Evolutionary conservation across 2,329 filamentous ascomycete species (phyloP), one percentile per base, ranked within the genome.

Genomic region (Pseudogymnoascus sp.): DNA sequence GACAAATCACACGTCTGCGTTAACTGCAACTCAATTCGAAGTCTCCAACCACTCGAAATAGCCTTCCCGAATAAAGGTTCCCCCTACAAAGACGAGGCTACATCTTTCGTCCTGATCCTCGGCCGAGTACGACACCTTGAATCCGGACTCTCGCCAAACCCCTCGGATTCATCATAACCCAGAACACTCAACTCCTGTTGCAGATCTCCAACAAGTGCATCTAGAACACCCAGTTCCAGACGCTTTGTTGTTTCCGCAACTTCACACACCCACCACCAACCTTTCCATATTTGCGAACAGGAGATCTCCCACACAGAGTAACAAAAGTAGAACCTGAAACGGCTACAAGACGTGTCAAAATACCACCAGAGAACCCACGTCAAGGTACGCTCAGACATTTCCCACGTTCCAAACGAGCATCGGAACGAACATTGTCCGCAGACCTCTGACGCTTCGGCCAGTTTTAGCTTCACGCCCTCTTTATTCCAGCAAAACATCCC

Each of bases 261-360:
- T 47, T 47, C 42, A 14, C 42, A 47, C 42, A 14, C 42, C n/a
- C n/a, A 47, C 42, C 5, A 47, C 18, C 42, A 2, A 23, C 11
- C 7, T 34, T 47, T 23, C 12, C 21, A 23, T 47, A 47, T 47
- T 47, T 26, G 21, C 12, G 40, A 45, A 18, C 42, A 47, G 42
- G 4, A 45, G 37, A 23, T 47, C 11, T 23, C 21, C 21, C 42
- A 8, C 29, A 31, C 6, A 45, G 18, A 14, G 42, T 47, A 47
- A 47, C 42, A 47, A 42, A 42, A 42, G 42, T 47, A 47, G 42
- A 47, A 47, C 42, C 42, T 47, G 42, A 47, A 47, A 47, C 42
- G 42, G 42, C 42, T 47, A 47, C 42, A 47, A 47, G 42, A 47
- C 42, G 21, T 47, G 42, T 47, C 42, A 26, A 26, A 34, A 47